Percentiles rank a stretch among this genome's conserved stretches.
Conservation (phyloP, 257 asterid genomes). For the Coffea canephora region DNA sequence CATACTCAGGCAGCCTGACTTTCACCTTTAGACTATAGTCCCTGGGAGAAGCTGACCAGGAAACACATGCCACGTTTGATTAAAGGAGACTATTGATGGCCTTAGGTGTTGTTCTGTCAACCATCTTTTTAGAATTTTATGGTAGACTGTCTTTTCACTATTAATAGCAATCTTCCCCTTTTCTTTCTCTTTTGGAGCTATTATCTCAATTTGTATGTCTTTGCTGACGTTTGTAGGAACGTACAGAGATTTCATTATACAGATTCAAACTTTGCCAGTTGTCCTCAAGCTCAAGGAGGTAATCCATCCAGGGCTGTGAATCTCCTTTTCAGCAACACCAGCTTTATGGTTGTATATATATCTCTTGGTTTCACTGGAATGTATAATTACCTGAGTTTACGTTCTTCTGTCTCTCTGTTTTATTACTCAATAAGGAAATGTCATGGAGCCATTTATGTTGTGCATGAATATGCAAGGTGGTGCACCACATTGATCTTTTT, state of each 20-base stretch:
- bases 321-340: neutral
- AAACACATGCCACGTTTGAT: constrained; percentile 71
- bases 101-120: constrained; percentile 51
- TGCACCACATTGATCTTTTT: constrained; percentile 26
- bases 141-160: neutral
- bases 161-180: neutral
- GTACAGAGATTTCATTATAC: constrained; percentile 65
- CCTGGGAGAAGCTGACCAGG: constrained; percentile 67
- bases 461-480: constrained; percentile 82
- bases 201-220: constrained; percentile 8
- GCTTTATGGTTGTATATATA: too few relatives aligned
- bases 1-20: constrained; percentile 94
- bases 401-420: constrained; percentile 13
- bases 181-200: neutral
- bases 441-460: constrained; percentile 87
- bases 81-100: constrained; percentile 89
- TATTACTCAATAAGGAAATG: constrained; percentile 66
- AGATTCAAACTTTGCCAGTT: constrained; percentile 59
- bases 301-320: constrained; percentile 12
- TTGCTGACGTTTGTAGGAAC: constrained; percentile 50
- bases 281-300: constrained; percentile 84
- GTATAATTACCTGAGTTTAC: neutral
- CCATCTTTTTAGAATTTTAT: neutral
- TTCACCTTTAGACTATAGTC: constrained; percentile 76
- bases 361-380: neutral